Evolutionary conservation across 2,329 filamentous ascomycete genomes (phyloP), one percentile per base, ranked within the genome.

Genomic region (Aureobasidium namibiae): DNA sequence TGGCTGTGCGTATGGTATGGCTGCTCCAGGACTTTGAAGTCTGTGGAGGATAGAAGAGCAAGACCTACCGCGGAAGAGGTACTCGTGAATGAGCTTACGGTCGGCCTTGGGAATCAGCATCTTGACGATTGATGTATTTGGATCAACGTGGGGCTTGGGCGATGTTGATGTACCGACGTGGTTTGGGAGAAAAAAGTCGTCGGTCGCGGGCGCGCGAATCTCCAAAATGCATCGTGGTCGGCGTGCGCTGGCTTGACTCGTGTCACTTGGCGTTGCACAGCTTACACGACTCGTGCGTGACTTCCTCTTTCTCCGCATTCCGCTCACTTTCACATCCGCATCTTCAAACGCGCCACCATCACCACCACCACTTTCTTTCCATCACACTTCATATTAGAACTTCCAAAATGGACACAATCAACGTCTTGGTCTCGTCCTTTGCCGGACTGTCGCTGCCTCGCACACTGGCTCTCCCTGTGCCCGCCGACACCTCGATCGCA

Each of bases 11-110:
- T n/a, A n/a, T n/a, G n/a, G n/a, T n/a, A n/a, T n/a, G n/a, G n/a
- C n/a, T n/a, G n/a, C n/a, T n/a, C n/a, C n/a, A n/a, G n/a, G n/a
- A n/a, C n/a, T n/a, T n/a, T n/a, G n/a, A n/a, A n/a, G n/a, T n/a
- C n/a, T n/a, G n/a, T n/a, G n/a, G n/a, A n/a, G n/a, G n/a, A n/a
- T n/a, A n/a, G n/a, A n/a, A n/a, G n/a, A n/a, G n/a, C n/a, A n/a
- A n/a, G 29, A 10, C 63, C 52, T 65, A 65, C 63, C 63, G 61
- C 70, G 69, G 88, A 96, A 95, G 85, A 99, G 90, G 88, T 92
- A 95, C 88, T 92, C 92, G 86, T 99, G 94, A 82, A 99, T 97
- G 88, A 91, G 90, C 90, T 99, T 99, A 84, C 95, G 92, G 84
- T 99, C 94, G 80, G 90, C 89, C 88, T 97, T 97, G 79, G 94